Evolutionary conservation across 257 asterid species (phyloP), one percentile per base, ranked within the genome.

Genomic region (Salvia rosmarinus): DNA sequence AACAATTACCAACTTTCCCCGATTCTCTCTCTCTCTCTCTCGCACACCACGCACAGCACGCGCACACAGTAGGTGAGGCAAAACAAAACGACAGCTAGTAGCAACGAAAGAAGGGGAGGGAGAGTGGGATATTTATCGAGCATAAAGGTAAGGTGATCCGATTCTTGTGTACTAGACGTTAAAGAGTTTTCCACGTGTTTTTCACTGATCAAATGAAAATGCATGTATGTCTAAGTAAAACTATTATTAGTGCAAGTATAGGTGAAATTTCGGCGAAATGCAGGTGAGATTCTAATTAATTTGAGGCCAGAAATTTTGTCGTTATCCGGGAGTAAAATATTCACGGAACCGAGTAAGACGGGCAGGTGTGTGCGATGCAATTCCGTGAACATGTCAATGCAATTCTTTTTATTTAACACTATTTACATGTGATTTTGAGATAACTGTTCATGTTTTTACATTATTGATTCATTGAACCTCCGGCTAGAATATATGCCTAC

Each of bases 121-220:
- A 17, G 16, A 39, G 69, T 59, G 57, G 13, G 61, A 78, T 86
- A 85, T 85, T 83, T 86, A 86, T 85, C 75, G 89, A 81, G 34
- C 60, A 55, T 12, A 57, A 77, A 64, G 69, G 73, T 46, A 67
- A 74, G 74, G 80, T 55, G 87, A 88, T 86, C 96, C 90, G 86
- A 62, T 75, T 83, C 72, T 81, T 79, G 16, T 71, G 91, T 60
- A 68, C 55, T 73, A 20, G 55, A 78, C 85, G 86, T 78, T 75
- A 65, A 28, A 13, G 30, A 25, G 37, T 5, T 56, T 21, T 12
- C 21, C 25, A 7, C 35, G 1, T 42, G 23, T 32, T 5, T 1
- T 52, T 54, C 0, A 0, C 4, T 11, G 2, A 65, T 30, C 56
- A 32, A 65, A 73, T 37, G 14, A 12, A 46, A 12, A 44, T 70